Evolutionary conservation across 169 alveolate genomes (phyloP).

Genomic region (Fabrea salina): DNA sequence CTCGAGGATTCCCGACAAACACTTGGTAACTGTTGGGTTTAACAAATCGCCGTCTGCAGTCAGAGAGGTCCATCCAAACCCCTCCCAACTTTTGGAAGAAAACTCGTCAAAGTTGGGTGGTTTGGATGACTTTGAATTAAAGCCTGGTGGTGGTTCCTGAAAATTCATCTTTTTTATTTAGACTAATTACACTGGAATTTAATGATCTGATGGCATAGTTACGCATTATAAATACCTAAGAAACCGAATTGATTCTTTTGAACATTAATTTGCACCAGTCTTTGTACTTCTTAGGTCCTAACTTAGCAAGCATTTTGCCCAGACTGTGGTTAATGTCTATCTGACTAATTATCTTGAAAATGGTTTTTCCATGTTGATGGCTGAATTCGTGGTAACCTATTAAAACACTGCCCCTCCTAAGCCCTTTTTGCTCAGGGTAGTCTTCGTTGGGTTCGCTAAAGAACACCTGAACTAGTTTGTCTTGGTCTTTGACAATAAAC

Average conservation of each 20-base stretch:
- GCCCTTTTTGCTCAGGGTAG: neutral
- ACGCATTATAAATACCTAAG: too few species aligned
- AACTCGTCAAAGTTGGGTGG: too few species aligned
- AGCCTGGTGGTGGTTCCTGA: too few species aligned
- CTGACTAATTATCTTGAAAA: neutral
- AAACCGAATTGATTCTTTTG: conserved; percentile 5
- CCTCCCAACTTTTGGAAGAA: too few species aligned
- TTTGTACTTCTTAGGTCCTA: neutral
- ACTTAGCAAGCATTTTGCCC: neutral
- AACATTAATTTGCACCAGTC: neutral
- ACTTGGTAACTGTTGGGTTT: neutral
- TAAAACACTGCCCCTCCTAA: neutral
- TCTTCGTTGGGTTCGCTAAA: neutral
- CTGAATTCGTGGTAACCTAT: neutral
- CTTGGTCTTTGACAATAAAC: neutral
- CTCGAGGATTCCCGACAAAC: neutral
- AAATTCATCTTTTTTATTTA: too few species aligned
- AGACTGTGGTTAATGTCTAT: neutral
- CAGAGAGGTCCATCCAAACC: too few species aligned
- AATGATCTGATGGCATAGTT: too few species aligned
- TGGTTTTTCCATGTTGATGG: neutral
- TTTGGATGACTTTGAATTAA: too few species aligned
- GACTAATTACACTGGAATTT: too few species aligned
- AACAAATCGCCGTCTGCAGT: too few species aligned
- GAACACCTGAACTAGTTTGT: neutral